A percentile compares a stretch with the other conserved stretches of the same genome.
Evolutionary conservation across 495 filamentous ascomycete genomes (phyloP).

Genomic region (Penicillium herquei): DNA sequence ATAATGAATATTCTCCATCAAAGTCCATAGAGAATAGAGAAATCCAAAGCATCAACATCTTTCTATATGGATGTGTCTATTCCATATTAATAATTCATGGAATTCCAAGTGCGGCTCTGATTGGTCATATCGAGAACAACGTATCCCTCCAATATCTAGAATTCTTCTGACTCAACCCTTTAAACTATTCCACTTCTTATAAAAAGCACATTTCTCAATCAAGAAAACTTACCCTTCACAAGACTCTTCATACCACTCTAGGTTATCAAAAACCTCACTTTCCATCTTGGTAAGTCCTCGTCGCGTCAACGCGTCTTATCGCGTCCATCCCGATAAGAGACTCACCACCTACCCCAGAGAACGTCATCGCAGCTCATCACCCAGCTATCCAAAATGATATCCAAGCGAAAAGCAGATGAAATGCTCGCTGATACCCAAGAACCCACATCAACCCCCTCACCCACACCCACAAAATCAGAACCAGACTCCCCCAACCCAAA

Average conservation of each 20-base stretch:
- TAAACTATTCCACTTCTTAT: neutral
- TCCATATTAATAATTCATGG: too few species aligned
- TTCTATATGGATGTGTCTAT: too few species aligned
- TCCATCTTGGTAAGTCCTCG: neutral
- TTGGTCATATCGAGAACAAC: constrained; percentile 34
- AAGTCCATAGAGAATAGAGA: too few species aligned
- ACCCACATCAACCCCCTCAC: neutral
- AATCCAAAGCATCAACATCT: too few species aligned
- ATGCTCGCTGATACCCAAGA: neutral
- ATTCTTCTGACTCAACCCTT: too few species aligned
- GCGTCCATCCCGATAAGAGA: constrained; percentile 4
- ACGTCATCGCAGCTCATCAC: neutral
- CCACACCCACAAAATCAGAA: neutral
- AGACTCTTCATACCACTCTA: neutral
- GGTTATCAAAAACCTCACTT: neutral
- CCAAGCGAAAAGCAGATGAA: neutral
- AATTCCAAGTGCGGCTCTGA: constrained; percentile 12
- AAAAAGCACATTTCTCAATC: neutral
- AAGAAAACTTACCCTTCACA: neutral
- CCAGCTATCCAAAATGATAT: neutral
- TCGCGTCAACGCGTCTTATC: constrained; percentile 6
- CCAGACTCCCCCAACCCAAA: neutral
- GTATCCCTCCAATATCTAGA: neutral
- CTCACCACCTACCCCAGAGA: neutral
- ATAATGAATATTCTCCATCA: too few species aligned